Evolutionary conservation across 2,329 filamentous ascomycete genomes (phyloP), one percentile per base, ranked within the genome.

Genomic region (Xylaria sp.): DNA sequence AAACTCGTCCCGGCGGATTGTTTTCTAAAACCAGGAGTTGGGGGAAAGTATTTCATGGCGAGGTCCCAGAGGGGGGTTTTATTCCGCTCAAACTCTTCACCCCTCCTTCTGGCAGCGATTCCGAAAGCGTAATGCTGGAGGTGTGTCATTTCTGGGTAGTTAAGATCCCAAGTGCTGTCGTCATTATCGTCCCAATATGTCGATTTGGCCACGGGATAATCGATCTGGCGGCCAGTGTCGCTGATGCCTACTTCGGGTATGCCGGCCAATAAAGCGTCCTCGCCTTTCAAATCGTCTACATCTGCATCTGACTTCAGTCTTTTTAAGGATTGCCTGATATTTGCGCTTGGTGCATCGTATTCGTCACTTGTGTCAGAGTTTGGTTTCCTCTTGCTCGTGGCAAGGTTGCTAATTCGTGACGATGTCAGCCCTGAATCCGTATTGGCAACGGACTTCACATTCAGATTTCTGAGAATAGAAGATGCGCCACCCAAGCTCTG

Each of bases 61-160:
- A 90, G 73, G 33, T 82, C 79, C 88, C 86, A 90, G 25, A 89
- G 77, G 0, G 80, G 81, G 2, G 86, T 83, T 67, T 83, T 83
- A 1, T 84, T 85, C 2, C 85, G 86, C 0, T 79, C 79, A 62
- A 91, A 91, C 23, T 82, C 79, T 73, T 91, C 88, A 0, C 82
- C 81, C 41, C 85, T 81, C 0, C 80, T 79, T 39, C 79, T 74
- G 1, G 88, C 88, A 18, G 86, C 87, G n/a, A 82, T 77, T 20
- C 82, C 79, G 76, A 89, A 90, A 1, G 84, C 86, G 41, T 85
- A 83, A 65, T 85, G 85, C 69, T 91, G 88, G 7, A 88, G 80
- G 65, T 87, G 84, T 0, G 86, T 89, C 87, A 91, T 90, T 70
- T 89, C 86, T 0, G 89, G 89, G 72, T 91, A 91, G 60, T 86